Percentiles rank a stretch among this genome's conserved stretches.
phyloP scores from a whole-genome alignment of 2,329 filamentous ascomycete genomes.

The Ambrosiella beaveri region DNA sequence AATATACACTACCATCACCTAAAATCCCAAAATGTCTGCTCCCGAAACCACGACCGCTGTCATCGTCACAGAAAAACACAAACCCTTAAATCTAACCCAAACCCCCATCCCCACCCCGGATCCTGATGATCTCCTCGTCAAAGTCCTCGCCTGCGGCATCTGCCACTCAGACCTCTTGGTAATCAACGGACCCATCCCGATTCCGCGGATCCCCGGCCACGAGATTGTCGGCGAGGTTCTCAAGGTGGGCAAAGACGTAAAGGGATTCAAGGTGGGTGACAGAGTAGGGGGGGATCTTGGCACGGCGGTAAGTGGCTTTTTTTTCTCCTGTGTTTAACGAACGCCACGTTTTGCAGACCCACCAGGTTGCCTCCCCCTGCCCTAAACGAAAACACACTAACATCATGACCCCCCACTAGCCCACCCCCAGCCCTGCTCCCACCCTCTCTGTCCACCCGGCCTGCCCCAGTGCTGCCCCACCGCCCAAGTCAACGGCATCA shows the following conservation, averaged over 20 bases:
- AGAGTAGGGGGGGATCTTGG: conserved; percentile 51
- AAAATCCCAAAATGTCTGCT: background rate
- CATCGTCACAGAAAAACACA: background rate
- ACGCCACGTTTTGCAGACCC: conserved; percentile 31
- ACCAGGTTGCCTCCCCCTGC: background rate
- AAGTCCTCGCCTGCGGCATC: conserved; percentile 54
- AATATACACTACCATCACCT: background rate
- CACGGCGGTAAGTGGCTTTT: conserved; percentile 36
- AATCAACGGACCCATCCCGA: conserved; percentile 30
- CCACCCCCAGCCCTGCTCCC: conserved; percentile 23
- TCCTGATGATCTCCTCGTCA: conserved; percentile 45
- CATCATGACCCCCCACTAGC: background rate
- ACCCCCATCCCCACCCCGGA: background rate
- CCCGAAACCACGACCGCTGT: background rate
- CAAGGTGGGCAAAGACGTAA: conserved; percentile 38
- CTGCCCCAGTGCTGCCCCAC: conserved; percentile 54
- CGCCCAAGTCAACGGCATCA: conserved; percentile 45
- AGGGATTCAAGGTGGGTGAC: conserved; percentile 43
- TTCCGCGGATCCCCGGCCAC: conserved; percentile 50
- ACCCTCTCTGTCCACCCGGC: conserved; percentile 44
- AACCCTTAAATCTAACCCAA: background rate
- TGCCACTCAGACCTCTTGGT: conserved; percentile 45
- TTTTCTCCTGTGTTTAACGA: background rate
- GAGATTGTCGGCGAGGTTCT: conserved; percentile 54
- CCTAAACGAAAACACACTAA: background rate